Evolutionary conservation across 176 grass and related monocot genomes (phyloP).

Genomic region (Pontederia paniculata): DNA sequence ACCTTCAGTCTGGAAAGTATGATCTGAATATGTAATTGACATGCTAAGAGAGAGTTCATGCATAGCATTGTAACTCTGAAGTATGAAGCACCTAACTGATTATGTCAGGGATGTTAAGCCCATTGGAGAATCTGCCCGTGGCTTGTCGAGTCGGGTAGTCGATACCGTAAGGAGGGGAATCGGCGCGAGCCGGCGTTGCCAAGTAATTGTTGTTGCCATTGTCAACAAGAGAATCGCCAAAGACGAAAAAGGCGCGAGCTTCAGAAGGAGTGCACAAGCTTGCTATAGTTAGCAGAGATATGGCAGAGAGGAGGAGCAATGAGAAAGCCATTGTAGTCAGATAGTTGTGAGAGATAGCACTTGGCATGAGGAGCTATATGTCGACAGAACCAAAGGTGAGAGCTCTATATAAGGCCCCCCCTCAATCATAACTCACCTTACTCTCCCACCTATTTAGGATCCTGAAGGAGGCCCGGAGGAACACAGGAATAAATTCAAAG

Average conservation of each 20-base stretch:
- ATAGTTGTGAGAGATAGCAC: neutral
- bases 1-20: neutral
- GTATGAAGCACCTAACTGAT: constrained; percentile 44
- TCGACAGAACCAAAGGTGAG: neutral
- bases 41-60: neutral
- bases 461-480: neutral
- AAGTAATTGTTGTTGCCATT: constrained; percentile 95
- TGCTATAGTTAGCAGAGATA: neutral
- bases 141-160: constrained; percentile 56
- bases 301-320: neutral
- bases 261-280: neutral
- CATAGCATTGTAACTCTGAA: neutral
- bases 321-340: neutral
- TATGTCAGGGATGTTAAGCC: constrained; percentile 70
- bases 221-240: constrained; percentile 94
- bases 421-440: neutral
- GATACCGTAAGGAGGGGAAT: constrained; percentile 73
- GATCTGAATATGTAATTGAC: neutral
- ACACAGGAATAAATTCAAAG: neutral
- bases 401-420: neutral
- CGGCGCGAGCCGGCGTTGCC: constrained; percentile 48
- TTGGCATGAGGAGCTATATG: neutral
- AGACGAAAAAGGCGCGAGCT: constrained; percentile 83
- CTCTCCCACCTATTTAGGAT: neutral
- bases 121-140: constrained; percentile 70